A percentile compares a stretch with the other conserved stretches of the same genome.
These are phyloP conservation scores for Dothistroma pini DNA, from an alignment of 2,329 filamentous ascomycete species.

Conservation along the genomic window DNA sequence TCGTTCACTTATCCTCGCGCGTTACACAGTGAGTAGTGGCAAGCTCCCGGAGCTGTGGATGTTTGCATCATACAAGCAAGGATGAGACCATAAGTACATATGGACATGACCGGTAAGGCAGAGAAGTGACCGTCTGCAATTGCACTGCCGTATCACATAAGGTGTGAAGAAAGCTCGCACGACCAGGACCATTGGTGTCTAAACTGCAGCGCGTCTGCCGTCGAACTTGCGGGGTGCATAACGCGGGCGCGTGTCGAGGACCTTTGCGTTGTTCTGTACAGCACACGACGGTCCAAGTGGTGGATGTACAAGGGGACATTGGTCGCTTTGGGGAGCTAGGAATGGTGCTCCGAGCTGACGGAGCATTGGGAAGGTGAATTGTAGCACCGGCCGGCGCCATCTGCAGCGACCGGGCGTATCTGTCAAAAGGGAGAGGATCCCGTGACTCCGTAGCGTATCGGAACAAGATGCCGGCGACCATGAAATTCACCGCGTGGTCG, in stretches of 20 bases:
- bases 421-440: neutral
- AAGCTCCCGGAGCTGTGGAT: neutral
- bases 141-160: neutral
- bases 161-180: neutral
- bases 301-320: neutral
- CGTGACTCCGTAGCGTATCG: neutral
- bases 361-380: neutral
- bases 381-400: neutral
- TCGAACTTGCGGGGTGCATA: neutral
- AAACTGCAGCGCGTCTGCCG: neutral
- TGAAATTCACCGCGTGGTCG: neutral
- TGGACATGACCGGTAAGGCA: neutral
- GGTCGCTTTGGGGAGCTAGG: neutral
- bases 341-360: neutral
- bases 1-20: neutral
- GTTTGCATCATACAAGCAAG: neutral
- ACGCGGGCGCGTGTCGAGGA: neutral
- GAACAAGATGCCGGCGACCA: neutral
- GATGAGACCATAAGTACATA: neutral
- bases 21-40: neutral
- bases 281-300: neutral
- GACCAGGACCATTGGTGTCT: neutral
- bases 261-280: neutral
- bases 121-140: neutral
- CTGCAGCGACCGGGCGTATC: neutral